These are phyloP conservation scores for Penicillium glabrum DNA, from an alignment of 2,329 filamentous ascomycete genomes.

Conservation along the genomic window DNA sequence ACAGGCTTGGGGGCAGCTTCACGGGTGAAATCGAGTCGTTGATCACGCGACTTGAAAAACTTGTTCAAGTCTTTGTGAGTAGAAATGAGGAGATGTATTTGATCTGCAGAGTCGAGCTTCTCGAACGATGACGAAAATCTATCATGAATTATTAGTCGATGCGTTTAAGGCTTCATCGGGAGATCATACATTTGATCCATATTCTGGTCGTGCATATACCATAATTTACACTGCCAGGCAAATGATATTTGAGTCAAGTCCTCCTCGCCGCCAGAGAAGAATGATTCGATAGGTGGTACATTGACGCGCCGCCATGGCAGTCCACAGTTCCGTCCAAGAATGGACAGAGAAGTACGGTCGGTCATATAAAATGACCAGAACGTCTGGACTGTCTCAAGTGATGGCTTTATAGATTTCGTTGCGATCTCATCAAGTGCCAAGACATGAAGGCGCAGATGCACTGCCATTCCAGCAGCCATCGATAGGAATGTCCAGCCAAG, in stretches of 20 bases:
- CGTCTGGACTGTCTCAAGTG: neutral
- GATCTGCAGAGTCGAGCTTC: neutral
- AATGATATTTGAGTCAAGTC: constrained; percentile 1
- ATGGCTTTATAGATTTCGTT: neutral
- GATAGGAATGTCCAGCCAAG: constrained; percentile 6
- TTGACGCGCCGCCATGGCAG: constrained; percentile 7
- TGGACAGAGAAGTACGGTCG: constrained; percentile 6
- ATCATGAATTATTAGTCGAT: neutral
- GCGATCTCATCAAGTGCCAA: neutral
- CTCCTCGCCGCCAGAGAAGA: neutral
- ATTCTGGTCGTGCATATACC: constrained; percentile 8
- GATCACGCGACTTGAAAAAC: neutral
- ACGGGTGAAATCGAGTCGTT: neutral
- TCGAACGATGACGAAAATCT: constrained; percentile 8
- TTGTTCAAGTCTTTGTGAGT: neutral
- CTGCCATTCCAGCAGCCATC: constrained; percentile 7
- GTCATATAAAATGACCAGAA: constrained; percentile 13
- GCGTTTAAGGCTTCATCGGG: neutral
- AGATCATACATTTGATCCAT: constrained; percentile 8
- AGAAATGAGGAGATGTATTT: constrained; percentile 2
- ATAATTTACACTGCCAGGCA: constrained; percentile 9
- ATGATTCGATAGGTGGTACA: constrained; percentile 1
- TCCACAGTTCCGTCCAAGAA: constrained; percentile 6
- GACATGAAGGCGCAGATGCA: constrained; percentile 4
- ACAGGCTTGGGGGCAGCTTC: neutral